phyloP scores from a whole-genome alignment of 495 filamentous ascomycete species.

The Aspergillus egyptiacus region DNA sequence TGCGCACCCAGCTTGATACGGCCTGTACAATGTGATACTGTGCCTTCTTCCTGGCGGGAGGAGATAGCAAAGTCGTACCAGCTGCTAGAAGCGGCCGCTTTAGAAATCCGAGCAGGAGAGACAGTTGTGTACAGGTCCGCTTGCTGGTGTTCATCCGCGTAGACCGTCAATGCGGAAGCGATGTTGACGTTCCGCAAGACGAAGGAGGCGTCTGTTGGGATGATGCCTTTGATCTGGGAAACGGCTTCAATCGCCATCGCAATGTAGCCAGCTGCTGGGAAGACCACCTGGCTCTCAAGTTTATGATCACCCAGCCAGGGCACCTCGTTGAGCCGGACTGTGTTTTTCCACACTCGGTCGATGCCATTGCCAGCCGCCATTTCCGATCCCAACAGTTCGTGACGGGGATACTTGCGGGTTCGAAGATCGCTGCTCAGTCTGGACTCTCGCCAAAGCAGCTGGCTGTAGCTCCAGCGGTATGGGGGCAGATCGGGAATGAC shows the following conservation, averaged over 20 bases:
- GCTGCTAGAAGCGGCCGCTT: neutral
- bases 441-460: neutral
- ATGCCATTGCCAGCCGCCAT: neutral
- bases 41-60: constrained; percentile 6
- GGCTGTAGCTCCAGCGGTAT: constrained; percentile 2
- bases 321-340: constrained; percentile 10
- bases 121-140: constrained; percentile 8
- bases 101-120: neutral
- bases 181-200: constrained; percentile 32
- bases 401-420: constrained; percentile 1
- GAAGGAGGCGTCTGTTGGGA: neutral
- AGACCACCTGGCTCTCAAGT: constrained; percentile 30
- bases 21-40: no score
- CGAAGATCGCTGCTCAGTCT: neutral
- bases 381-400: constrained; percentile 6
- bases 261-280: constrained; percentile 51
- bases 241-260: constrained; percentile 51
- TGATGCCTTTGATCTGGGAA: constrained; percentile 12
- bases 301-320: constrained; percentile 18
- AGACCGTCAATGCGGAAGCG: constrained; percentile 30
- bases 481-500: constrained; percentile 2
- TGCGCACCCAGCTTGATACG: no score
- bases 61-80: constrained; percentile 16
- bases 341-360: neutral
- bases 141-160: no score